Conservation (phyloP, 2,329 filamentous ascomycete species). For the Calonectria leucothoes region DNA sequence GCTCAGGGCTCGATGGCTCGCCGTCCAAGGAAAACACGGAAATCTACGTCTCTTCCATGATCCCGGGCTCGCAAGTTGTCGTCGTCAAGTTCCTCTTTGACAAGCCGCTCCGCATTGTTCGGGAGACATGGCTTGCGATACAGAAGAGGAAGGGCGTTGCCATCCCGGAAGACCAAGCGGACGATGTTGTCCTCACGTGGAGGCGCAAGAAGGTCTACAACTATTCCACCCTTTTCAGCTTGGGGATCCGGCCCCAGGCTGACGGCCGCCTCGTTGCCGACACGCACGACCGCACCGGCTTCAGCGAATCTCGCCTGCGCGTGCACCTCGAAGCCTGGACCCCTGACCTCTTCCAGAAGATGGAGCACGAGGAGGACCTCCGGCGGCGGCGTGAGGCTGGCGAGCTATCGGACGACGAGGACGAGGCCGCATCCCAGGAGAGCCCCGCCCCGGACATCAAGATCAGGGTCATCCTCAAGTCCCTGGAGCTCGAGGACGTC, state of each 20-base stretch:
- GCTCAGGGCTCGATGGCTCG: constrained; percentile 23
- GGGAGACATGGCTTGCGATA: constrained; percentile 75
- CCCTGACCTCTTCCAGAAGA: constrained; percentile 65
- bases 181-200: constrained; percentile 82
- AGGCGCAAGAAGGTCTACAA: constrained; percentile 78
- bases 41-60: constrained; percentile 68
- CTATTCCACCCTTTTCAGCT: constrained; percentile 76
- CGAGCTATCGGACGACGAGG: constrained; percentile 50
- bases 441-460: constrained; percentile 44
- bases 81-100: constrained; percentile 72
- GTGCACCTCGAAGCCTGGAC: constrained; percentile 85
- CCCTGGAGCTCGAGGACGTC: constrained; percentile 61
- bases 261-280: constrained; percentile 56
- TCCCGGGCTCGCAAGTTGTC: constrained; percentile 67
- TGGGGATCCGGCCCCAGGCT: constrained; percentile 67
- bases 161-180: constrained; percentile 54
- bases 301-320: constrained; percentile 62
- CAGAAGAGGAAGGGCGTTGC: constrained; percentile 59
- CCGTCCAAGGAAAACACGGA: constrained; percentile 41
- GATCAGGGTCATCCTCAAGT: constrained; percentile 65
- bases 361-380: constrained; percentile 61
- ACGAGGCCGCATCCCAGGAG: constrained; percentile 35
- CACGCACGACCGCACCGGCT: constrained; percentile 53
- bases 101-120: constrained; percentile 75
- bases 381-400: constrained; percentile 57